Conservation (phyloP, 306 rosid genomes). For the Dryas octopetala region DNA sequence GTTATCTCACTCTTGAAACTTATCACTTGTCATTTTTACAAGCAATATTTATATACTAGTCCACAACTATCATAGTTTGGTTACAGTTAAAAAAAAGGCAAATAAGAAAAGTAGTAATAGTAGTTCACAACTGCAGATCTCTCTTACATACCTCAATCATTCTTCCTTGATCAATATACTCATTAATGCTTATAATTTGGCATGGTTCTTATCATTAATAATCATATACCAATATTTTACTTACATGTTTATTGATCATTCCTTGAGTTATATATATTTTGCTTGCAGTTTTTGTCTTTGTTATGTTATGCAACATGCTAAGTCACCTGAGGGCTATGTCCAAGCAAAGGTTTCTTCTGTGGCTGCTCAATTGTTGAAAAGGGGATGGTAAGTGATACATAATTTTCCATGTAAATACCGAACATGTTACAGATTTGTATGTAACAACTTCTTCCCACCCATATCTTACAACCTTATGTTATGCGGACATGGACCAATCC, state of each 20-base stretch:
- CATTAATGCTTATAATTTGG: neutral
- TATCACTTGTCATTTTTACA: neutral
- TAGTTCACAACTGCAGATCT: neutral
- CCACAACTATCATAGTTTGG: neutral
- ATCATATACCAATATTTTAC: neutral
- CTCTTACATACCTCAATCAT: neutral
- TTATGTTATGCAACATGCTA: constrained; percentile 80
- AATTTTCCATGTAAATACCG: neutral
- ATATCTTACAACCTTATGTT: neutral
- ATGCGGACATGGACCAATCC: constrained; percentile 5
- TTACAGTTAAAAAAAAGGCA: neutral
- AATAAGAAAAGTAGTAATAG: neutral
- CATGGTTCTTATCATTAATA: neutral
- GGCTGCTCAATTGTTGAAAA: constrained; percentile 91
- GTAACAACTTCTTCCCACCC: neutral
- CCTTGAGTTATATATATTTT: constrained; percentile 26
- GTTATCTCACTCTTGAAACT: constrained; percentile 32
- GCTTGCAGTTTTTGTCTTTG: constrained; percentile 83
- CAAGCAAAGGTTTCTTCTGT: constrained; percentile 89
- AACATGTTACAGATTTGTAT: neutral
- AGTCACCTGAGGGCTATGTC: constrained; percentile 72
- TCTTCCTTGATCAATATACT: neutral
- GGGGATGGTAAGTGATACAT: constrained; percentile 77
- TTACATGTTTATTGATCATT: constrained; percentile 22
- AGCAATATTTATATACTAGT: neutral